Evolutionary conservation across 305 asterid species (phyloP).

Genomic region (Solanum chacoense): DNA sequence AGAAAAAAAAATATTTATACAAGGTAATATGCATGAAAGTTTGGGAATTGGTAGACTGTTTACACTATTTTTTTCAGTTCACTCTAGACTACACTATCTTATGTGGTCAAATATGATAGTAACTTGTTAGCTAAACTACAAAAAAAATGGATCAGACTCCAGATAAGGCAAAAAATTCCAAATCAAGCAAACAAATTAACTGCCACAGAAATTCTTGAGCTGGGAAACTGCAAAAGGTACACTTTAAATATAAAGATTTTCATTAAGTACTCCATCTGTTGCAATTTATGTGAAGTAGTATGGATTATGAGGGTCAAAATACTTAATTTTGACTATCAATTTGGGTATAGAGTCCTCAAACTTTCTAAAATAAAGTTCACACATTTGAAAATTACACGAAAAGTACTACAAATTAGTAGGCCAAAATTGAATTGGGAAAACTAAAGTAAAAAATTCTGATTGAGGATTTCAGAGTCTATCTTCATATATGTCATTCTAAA

Average conservation of each 20-base stretch:
- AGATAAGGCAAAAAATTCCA: background rate
- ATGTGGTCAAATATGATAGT: background rate
- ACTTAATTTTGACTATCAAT: background rate
- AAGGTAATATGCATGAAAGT: background rate
- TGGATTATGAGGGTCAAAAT: background rate
- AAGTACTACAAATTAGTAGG: background rate
- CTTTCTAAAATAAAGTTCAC: background rate
- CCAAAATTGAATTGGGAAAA: background rate
- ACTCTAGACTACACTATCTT: background rate
- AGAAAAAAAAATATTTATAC: background rate
- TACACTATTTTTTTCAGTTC: background rate
- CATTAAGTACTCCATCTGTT: background rate
- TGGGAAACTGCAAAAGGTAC: background rate
- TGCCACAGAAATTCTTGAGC: background rate
- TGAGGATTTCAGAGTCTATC: background rate
- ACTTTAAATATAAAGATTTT: background rate
- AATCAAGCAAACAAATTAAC: background rate
- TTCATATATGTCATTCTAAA: background rate
- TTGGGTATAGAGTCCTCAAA: background rate
- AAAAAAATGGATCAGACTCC: background rate
- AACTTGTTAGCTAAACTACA: background rate
- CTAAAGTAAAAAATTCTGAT: background rate
- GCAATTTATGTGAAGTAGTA: background rate
- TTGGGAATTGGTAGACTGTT: background rate
- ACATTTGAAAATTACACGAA: background rate